Conservation (phyloP, 176 grass and related monocot genomes). For the Oryza nivara region DNA sequence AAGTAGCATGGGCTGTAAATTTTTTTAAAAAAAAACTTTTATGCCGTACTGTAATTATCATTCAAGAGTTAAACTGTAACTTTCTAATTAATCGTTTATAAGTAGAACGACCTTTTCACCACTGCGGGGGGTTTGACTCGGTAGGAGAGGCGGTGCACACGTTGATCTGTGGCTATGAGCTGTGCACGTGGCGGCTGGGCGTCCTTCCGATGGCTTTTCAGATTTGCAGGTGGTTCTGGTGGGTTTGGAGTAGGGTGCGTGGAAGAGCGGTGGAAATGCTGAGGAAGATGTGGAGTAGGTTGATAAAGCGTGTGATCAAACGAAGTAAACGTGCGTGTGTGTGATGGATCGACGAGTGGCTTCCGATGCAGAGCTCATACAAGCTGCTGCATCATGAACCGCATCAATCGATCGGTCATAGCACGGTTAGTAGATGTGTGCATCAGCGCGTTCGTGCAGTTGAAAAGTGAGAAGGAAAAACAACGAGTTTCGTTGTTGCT, state of each 20-base stretch:
- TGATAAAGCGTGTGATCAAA: background rate
- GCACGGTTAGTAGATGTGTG: background rate
- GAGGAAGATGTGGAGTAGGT: background rate
- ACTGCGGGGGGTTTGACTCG: too few relatives aligned
- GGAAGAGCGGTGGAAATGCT: background rate
- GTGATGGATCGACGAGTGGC: background rate
- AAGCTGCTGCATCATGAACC: background rate
- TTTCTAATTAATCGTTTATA: too few relatives aligned
- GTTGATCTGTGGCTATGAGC: background rate
- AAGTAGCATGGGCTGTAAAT: too few relatives aligned
- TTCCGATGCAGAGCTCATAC: background rate
- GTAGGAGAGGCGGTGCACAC: too few relatives aligned
- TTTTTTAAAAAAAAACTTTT: too few relatives aligned
- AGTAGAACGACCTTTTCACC: too few relatives aligned
- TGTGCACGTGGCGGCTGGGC: background rate
- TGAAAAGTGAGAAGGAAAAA: too few relatives aligned
- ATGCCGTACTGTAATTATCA: too few relatives aligned
- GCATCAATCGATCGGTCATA: background rate
- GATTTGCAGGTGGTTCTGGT: background rate
- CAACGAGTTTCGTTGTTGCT: too few relatives aligned
- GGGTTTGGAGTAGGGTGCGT: background rate
- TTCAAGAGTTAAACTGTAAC: too few relatives aligned
- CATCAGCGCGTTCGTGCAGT: too few relatives aligned
- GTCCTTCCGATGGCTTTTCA: background rate
- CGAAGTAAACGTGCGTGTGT: background rate